Base-by-base conservation (phyloP, 495 filamentous ascomycete species). In the Staphylotrichum tortipilum region DNA sequence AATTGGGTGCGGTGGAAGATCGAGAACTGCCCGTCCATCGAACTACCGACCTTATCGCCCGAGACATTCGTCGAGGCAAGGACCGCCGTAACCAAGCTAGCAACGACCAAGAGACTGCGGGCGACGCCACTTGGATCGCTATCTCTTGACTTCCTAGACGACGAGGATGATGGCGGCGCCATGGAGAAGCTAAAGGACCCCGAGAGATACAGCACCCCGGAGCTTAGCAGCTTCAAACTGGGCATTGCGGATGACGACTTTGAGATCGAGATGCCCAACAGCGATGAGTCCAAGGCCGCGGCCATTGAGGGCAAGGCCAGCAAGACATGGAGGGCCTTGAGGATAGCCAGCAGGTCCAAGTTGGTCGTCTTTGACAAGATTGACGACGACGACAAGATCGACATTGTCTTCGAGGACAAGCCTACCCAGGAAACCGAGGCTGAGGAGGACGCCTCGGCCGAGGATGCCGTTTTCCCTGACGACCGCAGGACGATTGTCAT, bases 1-100 rank as follows among this genome's bases (percentile, higher is more conserved):
- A 94, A 95, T 57, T 99, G 92, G 92, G 89, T 90, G 35, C 84
- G 86, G 40, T 99, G 92, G 92, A 99, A 99, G 67, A 80, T 88
- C 8, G 92, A 97, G 66, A 83, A 79, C 43, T 97, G 92, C 65
- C 89, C 87, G 24, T 75, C 81, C 18, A 95, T 99, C 60, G 82
- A 90, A 53, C 76, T 79, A 34, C 77, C 84, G 14, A 72, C 86
- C 6, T 65, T 95, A 28, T 74, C 81, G 3, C 73, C 82, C 18
- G 64, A 70, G 19, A 78, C 85, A 24, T 86, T 86, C 60, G 61
- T 78, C 43, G 75, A 78, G 37, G 83, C 87, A 19, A 84, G 83
- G 57, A 68, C 72, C 22, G 67, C 78, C 42, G 83, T 82, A 5
- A 71, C 68, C 47, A 84, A 80, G 61, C 69, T 77, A 5, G 85